phyloP scores from a whole-genome alignment of 306 rosid genomes.

The Prunus fruticosa region DNA sequence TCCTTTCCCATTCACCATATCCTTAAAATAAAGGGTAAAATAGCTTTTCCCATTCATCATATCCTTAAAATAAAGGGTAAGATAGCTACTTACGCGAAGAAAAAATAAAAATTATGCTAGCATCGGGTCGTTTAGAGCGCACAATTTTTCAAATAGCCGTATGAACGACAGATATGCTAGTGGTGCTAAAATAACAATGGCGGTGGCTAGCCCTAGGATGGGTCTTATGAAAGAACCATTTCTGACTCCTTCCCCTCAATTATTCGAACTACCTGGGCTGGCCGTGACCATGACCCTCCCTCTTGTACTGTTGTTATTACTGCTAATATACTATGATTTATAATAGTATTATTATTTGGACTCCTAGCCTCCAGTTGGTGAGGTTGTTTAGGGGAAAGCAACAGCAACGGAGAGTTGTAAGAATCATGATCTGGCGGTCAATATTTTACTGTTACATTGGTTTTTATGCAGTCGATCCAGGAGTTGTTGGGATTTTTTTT shows the following conservation, averaged over 20 bases:
- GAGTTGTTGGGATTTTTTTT: not conserved
- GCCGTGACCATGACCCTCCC: constrained; percentile 39
- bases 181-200: not conserved
- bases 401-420: constrained; percentile 40
- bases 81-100: constrained; percentile 30
- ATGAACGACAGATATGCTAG: no score
- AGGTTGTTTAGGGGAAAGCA: constrained; percentile 49
- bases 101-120: no score
- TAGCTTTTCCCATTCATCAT: constrained; percentile 32
- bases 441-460: constrained; percentile 2
- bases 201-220: constrained; percentile 18
- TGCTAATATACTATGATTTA: not conserved
- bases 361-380: constrained; percentile 24
- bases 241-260: constrained; percentile 46
- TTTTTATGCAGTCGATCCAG: not conserved
- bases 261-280: constrained; percentile 49
- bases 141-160: no score
- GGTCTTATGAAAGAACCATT: constrained; percentile 48
- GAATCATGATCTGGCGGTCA: constrained; percentile 31
- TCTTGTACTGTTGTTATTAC: constrained; percentile 15
- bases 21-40: no score
- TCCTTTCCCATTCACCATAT: constrained; percentile 32
- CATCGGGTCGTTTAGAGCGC: no score
- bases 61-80: constrained; percentile 29
- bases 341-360: constrained; percentile 13